Conservation (phyloP, 768 basidiomycete species). For the Dictyophora rubrovolvata region DNA sequence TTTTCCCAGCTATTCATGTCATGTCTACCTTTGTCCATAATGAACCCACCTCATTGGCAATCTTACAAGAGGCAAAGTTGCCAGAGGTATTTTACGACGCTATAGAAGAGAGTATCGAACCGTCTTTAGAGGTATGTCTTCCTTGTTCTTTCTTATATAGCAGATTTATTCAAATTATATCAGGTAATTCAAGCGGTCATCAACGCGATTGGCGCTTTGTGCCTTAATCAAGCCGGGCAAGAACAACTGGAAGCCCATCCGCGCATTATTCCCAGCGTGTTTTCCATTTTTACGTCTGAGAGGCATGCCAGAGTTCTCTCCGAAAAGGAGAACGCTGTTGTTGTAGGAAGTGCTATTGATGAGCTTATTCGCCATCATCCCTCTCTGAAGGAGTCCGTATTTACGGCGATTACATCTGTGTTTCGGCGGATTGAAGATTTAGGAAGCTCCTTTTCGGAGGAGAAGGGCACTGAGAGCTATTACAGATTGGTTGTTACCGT, state of each 20-base stretch:
- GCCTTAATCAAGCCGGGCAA: conserved; percentile 85
- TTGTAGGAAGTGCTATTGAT: conserved; percentile 84
- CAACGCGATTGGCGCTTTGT: conserved; percentile 92
- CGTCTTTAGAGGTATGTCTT: conserved; percentile 67
- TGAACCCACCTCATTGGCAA: conserved; percentile 86
- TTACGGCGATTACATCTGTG: conserved; percentile 63
- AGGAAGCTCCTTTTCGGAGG: conserved; percentile 48
- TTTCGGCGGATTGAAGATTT: conserved; percentile 66
- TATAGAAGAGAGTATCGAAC: conserved; percentile 76
- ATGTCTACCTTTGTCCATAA: conserved; percentile 98
- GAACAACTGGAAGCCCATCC: conserved; percentile 68
- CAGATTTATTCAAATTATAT: background rate
- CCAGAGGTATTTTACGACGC: conserved; percentile 84
- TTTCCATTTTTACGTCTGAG: conserved; percentile 80
- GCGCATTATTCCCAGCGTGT: conserved; percentile 74
- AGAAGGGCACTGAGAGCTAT: conserved; percentile 54
- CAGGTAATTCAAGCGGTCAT: conserved; percentile 89
- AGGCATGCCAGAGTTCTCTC: conserved; percentile 72
- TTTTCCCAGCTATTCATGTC: conserved; percentile 68
- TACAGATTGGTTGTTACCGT: conserved; percentile 42
- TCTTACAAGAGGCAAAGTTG: conserved; percentile 86
- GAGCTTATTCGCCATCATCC: conserved; percentile 97
- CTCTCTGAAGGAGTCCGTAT: conserved; percentile 65
- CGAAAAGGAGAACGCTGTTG: conserved; percentile 86
- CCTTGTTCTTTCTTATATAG: background rate